These are phyloP conservation scores for Phytophthora fragariaefolia DNA, from an alignment of 352 stramenopile genomes.

Conservation along the genomic window DNA sequence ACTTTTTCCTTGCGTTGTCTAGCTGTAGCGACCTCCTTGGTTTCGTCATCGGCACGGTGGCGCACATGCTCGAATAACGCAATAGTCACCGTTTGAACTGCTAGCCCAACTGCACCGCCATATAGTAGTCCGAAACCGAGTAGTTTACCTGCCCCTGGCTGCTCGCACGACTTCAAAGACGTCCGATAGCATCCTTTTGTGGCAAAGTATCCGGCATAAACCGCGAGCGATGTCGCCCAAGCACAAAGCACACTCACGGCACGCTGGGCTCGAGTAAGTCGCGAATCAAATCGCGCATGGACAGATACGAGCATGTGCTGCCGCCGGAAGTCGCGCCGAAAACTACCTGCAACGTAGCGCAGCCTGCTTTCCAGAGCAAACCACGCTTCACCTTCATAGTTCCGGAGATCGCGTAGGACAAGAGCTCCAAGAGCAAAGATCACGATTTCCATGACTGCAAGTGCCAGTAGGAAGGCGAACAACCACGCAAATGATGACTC, in stretches of 20 bases:
- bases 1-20: conserved; percentile 83
- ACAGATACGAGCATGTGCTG: conserved; percentile 64
- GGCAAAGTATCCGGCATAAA: conserved; percentile 59
- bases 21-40: conserved; percentile 53
- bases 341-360: conserved; percentile 61
- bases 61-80: conserved; percentile 68
- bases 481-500: conserved; percentile 53
- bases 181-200: conserved; percentile 64
- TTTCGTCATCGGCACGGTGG: conserved; percentile 69
- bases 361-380: conserved; percentile 57
- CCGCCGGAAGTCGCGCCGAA: conserved; percentile 49
- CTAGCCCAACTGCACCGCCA: conserved; percentile 53
- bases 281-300: conserved; percentile 52
- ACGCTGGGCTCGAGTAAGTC: conserved; percentile 67
- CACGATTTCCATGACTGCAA: conserved; percentile 46
- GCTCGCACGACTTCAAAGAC: conserved; percentile 66
- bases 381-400: conserved; percentile 49
- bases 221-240: conserved; percentile 49
- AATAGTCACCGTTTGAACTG: conserved; percentile 39
- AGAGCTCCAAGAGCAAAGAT: conserved; percentile 25
- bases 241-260: conserved; percentile 57
- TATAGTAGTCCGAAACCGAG: conserved; percentile 66
- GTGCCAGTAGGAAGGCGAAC: conserved; percentile 46
- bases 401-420: conserved; percentile 41
- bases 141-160: conserved; percentile 51